These are phyloP conservation scores for Nannochloropsis gaditana DNA, from an alignment of 108 stramenopile genomes.

Conservation along the genomic window DNA sequence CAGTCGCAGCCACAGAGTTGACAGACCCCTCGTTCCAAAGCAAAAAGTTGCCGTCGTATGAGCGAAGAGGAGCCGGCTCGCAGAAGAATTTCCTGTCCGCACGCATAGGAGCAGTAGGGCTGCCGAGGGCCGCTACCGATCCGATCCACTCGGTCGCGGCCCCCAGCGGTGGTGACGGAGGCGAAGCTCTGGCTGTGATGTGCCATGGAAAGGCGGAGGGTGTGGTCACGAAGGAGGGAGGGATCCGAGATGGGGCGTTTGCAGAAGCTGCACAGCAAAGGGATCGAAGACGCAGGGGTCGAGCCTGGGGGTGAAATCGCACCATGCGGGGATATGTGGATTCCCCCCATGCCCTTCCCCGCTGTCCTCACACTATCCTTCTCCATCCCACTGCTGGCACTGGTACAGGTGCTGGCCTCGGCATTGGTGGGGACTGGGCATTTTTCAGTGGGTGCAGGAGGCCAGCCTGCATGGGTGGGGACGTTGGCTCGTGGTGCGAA, in stretches of 20 bases:
- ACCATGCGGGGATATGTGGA: too few relatives aligned
- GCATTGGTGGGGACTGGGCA: too few relatives aligned
- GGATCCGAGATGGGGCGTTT: background rate
- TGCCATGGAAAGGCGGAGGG: background rate
- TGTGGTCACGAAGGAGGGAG: slow-evolving; percentile 11
- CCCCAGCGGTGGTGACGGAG: background rate
- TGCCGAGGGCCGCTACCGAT: background rate
- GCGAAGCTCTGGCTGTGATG: too few relatives aligned
- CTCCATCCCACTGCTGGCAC: too few relatives aligned
- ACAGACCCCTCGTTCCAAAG: slow-evolving; percentile 42
- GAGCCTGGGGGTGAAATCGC: background rate
- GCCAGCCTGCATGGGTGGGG: too few relatives aligned
- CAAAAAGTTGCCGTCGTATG: slow-evolving; percentile 30
- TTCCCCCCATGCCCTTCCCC: too few relatives aligned
- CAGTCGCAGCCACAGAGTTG: slow-evolving; percentile 53
- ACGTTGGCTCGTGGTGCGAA: too few relatives aligned
- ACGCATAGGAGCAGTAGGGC: background rate
- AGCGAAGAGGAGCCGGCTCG: slow-evolving; percentile 6
- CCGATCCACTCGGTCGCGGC: background rate
- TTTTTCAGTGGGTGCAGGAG: too few relatives aligned
- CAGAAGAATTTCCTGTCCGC: background rate
- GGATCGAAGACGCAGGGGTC: background rate
- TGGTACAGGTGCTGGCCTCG: too few relatives aligned
- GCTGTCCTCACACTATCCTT: too few relatives aligned
- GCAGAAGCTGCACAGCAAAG: background rate